These are phyloP conservation scores for Tephrocybe sp. DNA, from an alignment of 768 basidiomycete genomes.

Conservation along the genomic window DNA sequence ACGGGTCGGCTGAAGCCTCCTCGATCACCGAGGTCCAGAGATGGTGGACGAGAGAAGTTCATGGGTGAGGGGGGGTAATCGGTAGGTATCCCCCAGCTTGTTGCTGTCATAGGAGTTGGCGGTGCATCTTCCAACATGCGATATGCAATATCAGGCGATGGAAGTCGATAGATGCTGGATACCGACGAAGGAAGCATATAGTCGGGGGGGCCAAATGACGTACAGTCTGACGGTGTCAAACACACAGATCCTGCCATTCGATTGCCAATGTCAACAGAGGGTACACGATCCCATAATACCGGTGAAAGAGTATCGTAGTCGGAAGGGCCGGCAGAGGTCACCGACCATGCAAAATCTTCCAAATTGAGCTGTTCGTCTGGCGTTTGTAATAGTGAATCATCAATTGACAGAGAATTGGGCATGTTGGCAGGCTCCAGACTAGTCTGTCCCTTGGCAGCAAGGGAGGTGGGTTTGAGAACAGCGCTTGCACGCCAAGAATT, in stretches of 20 bases:
- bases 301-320: slow-evolving; percentile 39
- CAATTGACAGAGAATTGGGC: slow-evolving; percentile 38
- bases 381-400: slow-evolving; percentile 24
- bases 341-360: slow-evolving; percentile 69
- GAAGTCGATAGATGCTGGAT: slow-evolving; percentile 34
- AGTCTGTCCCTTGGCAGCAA: slow-evolving; percentile 46
- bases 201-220: slow-evolving; percentile 56
- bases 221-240: slow-evolving; percentile 49
- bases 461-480: slow-evolving; percentile 42
- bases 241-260: slow-evolving; percentile 56
- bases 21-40: slow-evolving; percentile 47
- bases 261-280: slow-evolving; percentile 56
- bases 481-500: slow-evolving; percentile 67
- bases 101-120: slow-evolving; percentile 44
- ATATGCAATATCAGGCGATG: slow-evolving; percentile 57
- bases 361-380: slow-evolving; percentile 48
- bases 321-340: slow-evolving; percentile 64
- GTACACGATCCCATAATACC: slow-evolving; percentile 33
- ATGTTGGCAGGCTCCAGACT: slow-evolving; percentile 51
- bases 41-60: slow-evolving; percentile 26
- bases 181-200: slow-evolving; percentile 37
- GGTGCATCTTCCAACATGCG: slow-evolving; percentile 56
- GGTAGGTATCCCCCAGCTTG: slow-evolving; percentile 43
- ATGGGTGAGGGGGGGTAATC: slow-evolving; percentile 30
- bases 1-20: slow-evolving; percentile 39